Conservation (phyloP, 176 grass and related monocot species). For the Leersia perrieri region DNA sequence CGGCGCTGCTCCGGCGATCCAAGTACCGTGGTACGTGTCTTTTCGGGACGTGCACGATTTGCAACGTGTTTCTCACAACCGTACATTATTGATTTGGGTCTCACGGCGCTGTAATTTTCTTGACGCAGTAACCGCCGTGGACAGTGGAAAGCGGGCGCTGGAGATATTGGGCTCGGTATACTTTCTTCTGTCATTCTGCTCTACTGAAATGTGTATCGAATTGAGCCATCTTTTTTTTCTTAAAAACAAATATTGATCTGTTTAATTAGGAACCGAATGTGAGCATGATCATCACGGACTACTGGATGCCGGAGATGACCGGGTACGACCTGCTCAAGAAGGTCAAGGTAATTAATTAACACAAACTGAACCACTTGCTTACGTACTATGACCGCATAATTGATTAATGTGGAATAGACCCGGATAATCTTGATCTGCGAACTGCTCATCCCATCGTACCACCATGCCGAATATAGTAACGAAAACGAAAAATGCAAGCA, state of each 20-base stretch:
- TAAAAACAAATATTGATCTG: not conserved
- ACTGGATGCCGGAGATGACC: constrained; percentile 55
- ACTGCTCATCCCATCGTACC: too few species aligned
- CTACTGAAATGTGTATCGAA: not conserved
- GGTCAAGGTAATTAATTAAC: constrained; percentile 28
- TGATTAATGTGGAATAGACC: not conserved
- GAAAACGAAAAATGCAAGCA: not conserved
- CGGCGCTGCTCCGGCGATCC: constrained; percentile 38
- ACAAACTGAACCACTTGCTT: not conserved
- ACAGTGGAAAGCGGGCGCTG: constrained; percentile 43
- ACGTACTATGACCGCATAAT: too few species aligned
- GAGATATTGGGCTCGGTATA: constrained; percentile 34
- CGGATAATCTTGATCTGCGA: not conserved
- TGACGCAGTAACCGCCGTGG: constrained; percentile 41
- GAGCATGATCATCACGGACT: constrained; percentile 56
- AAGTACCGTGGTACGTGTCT: constrained; percentile 27
- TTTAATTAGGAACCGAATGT: constrained; percentile 37
- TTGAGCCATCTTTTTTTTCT: not conserved
- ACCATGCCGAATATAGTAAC: not conserved
- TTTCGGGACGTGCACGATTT: too few species aligned
- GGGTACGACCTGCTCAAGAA: constrained; percentile 48
- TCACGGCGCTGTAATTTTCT: not conserved
- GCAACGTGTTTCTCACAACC: not conserved
- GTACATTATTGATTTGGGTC: not conserved
- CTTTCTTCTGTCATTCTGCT: not conserved